Base-by-base conservation (phyloP, 2,329 filamentous ascomycete species). In the Ophiostoma ulmi region DNA sequence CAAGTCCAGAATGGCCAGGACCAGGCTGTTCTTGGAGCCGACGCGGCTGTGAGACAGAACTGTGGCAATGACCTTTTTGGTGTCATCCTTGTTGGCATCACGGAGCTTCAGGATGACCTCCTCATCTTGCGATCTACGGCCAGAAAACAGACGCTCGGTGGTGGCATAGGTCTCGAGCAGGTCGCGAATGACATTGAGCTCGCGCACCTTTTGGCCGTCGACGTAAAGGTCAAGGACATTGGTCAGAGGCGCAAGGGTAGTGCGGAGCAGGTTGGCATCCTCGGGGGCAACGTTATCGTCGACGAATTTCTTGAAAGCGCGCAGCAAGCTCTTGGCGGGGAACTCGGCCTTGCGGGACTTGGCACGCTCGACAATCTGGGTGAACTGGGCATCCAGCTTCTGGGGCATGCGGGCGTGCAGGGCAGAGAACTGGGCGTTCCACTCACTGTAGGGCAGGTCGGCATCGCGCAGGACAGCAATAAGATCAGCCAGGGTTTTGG, bases 331-430 rank as follows among this genome's bases (percentile, higher is more conserved):
- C 83, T 96, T 97, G 72, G 94, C 91, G 11, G 95, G 95, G 84
- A 99, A 99, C 77, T 99, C 95, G 11, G 86, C 84, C 72, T 91
- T 88, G 66, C 95, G 88, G 70, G 87, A 82, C 79, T 90, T 91
- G 61, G 93, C 88, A 72, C 91, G 90, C 72, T 98, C 94, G 69
- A 98, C 90, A 64, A 96, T 90, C 76, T 95, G 91, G 14, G 90
- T 88, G 75, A 99, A 90, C 74, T 88, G 89, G 31, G 88, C 80
- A 76, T 97, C 94, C 39, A 99, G 88, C 82, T 94, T 97, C 78
- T 94, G 90, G 0, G 95, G 95, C 91, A 98, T 99, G 76, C 95
- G 91, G 7, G 94, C 92, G 80, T 98, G 94, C n/a, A 99, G 87
- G 31, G 95, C 95, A 67, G 95, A 97, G 75, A 97, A 95, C 78